These are phyloP conservation scores for Neurospora hispaniola DNA, from an alignment of 495 filamentous ascomycete genomes.

Conservation along the genomic window DNA sequence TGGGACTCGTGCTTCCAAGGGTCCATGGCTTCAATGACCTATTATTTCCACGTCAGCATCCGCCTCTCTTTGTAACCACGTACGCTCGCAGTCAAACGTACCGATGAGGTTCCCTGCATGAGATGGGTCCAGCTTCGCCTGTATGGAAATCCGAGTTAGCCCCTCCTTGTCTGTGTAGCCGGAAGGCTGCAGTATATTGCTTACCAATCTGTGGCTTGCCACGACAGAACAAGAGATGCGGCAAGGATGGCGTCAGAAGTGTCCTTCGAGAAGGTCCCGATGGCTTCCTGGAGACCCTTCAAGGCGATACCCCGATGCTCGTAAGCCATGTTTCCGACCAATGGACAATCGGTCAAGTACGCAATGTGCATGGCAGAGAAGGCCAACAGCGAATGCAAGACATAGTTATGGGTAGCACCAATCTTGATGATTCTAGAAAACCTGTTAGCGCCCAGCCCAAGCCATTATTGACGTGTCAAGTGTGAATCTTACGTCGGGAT, in stretches of 20 bases:
- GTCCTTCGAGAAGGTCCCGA: constrained; percentile 70
- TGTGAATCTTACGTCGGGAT: constrained; percentile 67
- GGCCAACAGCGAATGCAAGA: constrained; percentile 85
- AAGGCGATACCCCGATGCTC: constrained; percentile 78
- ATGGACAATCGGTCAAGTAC: constrained; percentile 70
- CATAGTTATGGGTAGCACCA: constrained; percentile 69
- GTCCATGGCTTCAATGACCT: constrained; percentile 86
- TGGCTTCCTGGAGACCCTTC: constrained; percentile 78
- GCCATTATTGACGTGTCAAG: background rate
- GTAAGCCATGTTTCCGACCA: constrained; percentile 75
- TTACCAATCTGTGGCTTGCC: constrained; percentile 96
- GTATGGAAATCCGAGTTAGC: constrained; percentile 22
- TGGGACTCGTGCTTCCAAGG: constrained; percentile 84
- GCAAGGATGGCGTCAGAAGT: constrained; percentile 90
- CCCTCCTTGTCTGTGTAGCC: constrained; percentile 15
- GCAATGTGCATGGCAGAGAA: constrained; percentile 87
- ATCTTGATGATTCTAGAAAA: constrained; percentile 67
- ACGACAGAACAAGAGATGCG: constrained; percentile 84
- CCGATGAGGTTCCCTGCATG: constrained; percentile 82
- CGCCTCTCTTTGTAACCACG: background rate
- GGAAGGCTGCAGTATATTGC: constrained; percentile 33
- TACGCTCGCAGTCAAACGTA: constrained; percentile 29
- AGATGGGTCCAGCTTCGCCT: constrained; percentile 88
- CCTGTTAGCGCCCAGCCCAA: constrained; percentile 16
- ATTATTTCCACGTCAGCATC: background rate